phyloP scores from a whole-genome alignment of 2,329 filamentous ascomycete genomes.

The Cladosporium sp. region DNA sequence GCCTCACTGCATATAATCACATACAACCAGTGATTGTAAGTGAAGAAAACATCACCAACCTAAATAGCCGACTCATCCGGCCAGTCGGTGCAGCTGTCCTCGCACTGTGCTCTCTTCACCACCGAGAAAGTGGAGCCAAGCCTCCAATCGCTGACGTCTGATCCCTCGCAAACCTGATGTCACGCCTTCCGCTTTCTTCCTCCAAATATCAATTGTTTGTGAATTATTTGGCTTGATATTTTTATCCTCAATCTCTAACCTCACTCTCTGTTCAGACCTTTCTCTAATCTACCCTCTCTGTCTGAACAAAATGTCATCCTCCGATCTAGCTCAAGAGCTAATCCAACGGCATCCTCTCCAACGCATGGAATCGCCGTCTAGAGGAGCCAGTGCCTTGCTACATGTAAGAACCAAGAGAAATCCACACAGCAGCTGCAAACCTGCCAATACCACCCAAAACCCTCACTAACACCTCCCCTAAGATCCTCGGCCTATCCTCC shows the following conservation, averaged over 20 bases:
- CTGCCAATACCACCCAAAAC: not conserved
- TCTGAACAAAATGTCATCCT: constrained; percentile 16
- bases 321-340: constrained; percentile 23
- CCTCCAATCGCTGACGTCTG: not conserved
- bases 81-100: too few relatives aligned
- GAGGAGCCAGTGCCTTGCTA: constrained; percentile 56
- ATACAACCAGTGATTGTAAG: too few relatives aligned
- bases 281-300: not conserved
- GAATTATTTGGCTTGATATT: too few relatives aligned
- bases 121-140: too few relatives aligned
- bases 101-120: too few relatives aligned
- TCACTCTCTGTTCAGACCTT: not conserved
- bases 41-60: too few relatives aligned
- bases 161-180: not conserved
- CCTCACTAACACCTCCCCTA: not conserved
- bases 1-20: too few relatives aligned
- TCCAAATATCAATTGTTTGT: not conserved
- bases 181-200: not conserved
- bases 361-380: constrained; percentile 60
- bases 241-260: not conserved
- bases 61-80: too few relatives aligned
- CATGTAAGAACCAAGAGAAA: constrained; percentile 40
- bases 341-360: constrained; percentile 57
- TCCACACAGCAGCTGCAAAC: too few relatives aligned
- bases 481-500: constrained; percentile 36